Percentiles rank a stretch among this genome's conserved stretches.
Evolutionary conservation across 352 stramenopile genomes (phyloP).

Genomic region (Phytophthora pisi): DNA sequence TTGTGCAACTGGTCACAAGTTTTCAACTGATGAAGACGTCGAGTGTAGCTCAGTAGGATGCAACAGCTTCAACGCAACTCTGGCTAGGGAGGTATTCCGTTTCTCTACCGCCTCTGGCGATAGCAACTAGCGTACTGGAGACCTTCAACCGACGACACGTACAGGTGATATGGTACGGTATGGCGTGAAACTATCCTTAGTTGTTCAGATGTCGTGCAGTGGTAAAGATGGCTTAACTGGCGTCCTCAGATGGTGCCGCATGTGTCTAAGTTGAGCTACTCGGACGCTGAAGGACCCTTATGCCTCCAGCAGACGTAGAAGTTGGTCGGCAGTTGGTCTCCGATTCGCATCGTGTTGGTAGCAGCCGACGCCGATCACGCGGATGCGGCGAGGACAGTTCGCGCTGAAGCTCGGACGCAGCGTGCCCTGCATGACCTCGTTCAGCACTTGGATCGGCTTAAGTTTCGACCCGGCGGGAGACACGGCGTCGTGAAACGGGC

Average conservation of each 20-base stretch:
- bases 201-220: slow-evolving; percentile 3
- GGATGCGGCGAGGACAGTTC: slow-evolving; percentile 46
- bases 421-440: slow-evolving; percentile 50
- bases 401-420: slow-evolving; percentile 50
- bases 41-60: neutral
- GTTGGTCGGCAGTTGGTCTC: slow-evolving; percentile 37
- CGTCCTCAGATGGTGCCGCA: neutral
- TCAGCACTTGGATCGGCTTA: slow-evolving; percentile 49
- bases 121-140: neutral
- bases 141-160: neutral
- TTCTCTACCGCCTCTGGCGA: slow-evolving; percentile 10
- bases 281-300: slow-evolving; percentile 11
- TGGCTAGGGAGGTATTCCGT: neutral
- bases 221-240: neutral
- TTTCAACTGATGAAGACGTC: slow-evolving; percentile 9
- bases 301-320: slow-evolving; percentile 43
- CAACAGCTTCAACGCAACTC: neutral
- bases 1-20: slow-evolving; percentile 1
- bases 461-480: slow-evolving; percentile 34
- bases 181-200: slow-evolving; percentile 3
- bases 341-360: slow-evolving; percentile 47
- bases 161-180: neutral
- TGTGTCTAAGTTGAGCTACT: neutral
- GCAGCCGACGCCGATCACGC: slow-evolving; percentile 44
- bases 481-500: slow-evolving; percentile 35